These are phyloP conservation scores for Metschnikowia sp. DNA, from an alignment of 805 yeast genomes.

Conservation along the genomic window DNA sequence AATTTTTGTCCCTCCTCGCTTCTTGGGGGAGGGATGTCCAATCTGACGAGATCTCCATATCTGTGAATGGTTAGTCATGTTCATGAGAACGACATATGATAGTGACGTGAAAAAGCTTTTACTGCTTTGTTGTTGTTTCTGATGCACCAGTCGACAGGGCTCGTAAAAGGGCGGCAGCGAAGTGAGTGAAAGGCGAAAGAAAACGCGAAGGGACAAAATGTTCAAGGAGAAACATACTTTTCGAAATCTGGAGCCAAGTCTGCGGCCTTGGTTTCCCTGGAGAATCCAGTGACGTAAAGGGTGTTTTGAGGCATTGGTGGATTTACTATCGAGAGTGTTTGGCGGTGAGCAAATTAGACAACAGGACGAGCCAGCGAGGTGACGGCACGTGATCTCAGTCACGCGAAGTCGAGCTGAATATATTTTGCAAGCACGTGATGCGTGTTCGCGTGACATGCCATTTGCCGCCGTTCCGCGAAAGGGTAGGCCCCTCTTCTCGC, in stretches of 20 bases:
- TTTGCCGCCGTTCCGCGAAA: too few species aligned
- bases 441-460: too few species aligned
- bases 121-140: not conserved
- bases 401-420: not conserved
- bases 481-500: too few species aligned
- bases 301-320: slow-evolving; percentile 44
- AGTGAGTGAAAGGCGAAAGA: not conserved
- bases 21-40: slow-evolving; percentile 63
- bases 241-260: slow-evolving; percentile 60
- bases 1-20: slow-evolving; percentile 56
- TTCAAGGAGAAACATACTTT: slow-evolving; percentile 42
- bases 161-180: not conserved
- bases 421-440: too few species aligned
- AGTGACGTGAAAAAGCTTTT: not conserved
- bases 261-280: slow-evolving; percentile 50
- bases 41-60: slow-evolving; percentile 54
- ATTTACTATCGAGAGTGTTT: not conserved
- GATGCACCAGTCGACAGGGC: not conserved
- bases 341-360: not conserved
- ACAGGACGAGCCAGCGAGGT: not conserved
- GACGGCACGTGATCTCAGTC: not conserved
- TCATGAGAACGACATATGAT: not conserved
- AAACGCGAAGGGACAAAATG: slow-evolving; percentile 1
- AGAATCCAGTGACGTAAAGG: slow-evolving; percentile 57
- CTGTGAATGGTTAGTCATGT: slow-evolving; percentile 27